Evolutionary conservation across 2,329 filamentous ascomycete species (phyloP).

Genomic region (Pseudovirgaria hyperparasitica): DNA sequence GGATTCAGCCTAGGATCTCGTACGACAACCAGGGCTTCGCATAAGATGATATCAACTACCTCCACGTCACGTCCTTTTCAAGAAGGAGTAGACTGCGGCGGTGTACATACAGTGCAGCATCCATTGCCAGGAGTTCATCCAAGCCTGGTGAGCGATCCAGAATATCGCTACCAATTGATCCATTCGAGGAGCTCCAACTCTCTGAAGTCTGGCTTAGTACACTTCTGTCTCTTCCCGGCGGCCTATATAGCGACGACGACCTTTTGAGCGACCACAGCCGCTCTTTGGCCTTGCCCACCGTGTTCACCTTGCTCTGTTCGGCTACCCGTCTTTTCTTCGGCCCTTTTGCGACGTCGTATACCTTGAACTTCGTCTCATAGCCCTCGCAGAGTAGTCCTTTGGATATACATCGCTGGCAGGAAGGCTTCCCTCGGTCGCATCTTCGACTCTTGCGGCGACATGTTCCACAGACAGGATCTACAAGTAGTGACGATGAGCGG

Average conservation of each 20-base stretch:
- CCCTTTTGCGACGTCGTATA: slow-evolving; percentile 5
- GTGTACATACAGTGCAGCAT: background rate
- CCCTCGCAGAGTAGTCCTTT: slow-evolving; percentile 9
- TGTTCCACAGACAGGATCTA: slow-evolving; percentile 9
- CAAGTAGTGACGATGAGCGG: too few relatives aligned
- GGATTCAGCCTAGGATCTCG: slow-evolving; percentile 4
- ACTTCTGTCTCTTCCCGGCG: background rate
- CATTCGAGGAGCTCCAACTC: background rate
- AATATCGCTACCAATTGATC: too few relatives aligned
- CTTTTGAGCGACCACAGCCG: background rate
- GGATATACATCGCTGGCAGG: slow-evolving; percentile 6
- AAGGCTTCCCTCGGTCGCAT: slow-evolving; percentile 7
- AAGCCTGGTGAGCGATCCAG: too few relatives aligned
- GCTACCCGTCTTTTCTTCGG: background rate
- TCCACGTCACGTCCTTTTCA: background rate
- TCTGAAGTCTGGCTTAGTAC: background rate
- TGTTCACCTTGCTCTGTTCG: too few relatives aligned
- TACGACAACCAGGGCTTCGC: slow-evolving; percentile 4
- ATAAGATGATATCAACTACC: slow-evolving; percentile 6
- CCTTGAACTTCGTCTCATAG: slow-evolving; percentile 7
- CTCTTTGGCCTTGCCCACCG: background rate
- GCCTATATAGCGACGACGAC: background rate
- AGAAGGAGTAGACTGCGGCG: slow-evolving; percentile 3
- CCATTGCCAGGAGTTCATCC: too few relatives aligned
- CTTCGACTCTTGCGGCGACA: slow-evolving; percentile 8